These are phyloP conservation scores for Celoporthe dispersa DNA, from an alignment of 2,329 filamentous ascomycete species.

Conservation along the genomic window DNA sequence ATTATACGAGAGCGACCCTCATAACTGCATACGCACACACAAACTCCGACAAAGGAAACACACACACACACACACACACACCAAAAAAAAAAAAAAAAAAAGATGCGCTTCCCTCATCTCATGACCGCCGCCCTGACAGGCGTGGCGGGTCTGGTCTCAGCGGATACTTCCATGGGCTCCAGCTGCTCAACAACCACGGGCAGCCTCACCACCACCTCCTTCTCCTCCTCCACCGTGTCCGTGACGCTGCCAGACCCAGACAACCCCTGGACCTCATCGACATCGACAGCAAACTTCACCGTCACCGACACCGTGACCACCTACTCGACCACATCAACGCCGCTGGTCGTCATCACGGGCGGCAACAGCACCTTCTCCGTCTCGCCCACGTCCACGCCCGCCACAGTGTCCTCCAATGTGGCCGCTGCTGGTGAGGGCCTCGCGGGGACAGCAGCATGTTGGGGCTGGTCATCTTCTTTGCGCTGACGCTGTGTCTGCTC, in stretches of 20 bases:
- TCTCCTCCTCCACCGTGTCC: neutral
- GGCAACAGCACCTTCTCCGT: neutral
- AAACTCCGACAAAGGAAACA: too few species aligned
- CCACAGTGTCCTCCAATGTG: slow-evolving; percentile 3
- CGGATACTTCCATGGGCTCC: neutral
- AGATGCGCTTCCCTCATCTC: slow-evolving; percentile 24
- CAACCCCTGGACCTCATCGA: slow-evolving; percentile 8
- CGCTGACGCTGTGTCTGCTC: slow-evolving; percentile 27
- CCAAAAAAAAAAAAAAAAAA: neutral
- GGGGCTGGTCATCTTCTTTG: slow-evolving; percentile 30
- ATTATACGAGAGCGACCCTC: neutral
- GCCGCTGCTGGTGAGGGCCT: slow-evolving; percentile 22
- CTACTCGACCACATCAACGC: neutral
- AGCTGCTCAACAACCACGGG: slow-evolving; percentile 8
- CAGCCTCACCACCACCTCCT: neutral
- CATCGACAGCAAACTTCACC: neutral
- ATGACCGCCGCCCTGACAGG: slow-evolving; percentile 17
- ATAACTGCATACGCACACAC: neutral
- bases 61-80: neutral
- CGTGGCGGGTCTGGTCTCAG: slow-evolving; percentile 17
- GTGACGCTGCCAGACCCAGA: neutral
- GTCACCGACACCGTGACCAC: slow-evolving; percentile 1
- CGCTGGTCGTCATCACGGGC: neutral
- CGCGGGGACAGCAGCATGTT: slow-evolving; percentile 28
- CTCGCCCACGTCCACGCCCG: neutral